Conservation (phyloP, 1,139 yeast genomes). For the Kazachstania sp. region DNA sequence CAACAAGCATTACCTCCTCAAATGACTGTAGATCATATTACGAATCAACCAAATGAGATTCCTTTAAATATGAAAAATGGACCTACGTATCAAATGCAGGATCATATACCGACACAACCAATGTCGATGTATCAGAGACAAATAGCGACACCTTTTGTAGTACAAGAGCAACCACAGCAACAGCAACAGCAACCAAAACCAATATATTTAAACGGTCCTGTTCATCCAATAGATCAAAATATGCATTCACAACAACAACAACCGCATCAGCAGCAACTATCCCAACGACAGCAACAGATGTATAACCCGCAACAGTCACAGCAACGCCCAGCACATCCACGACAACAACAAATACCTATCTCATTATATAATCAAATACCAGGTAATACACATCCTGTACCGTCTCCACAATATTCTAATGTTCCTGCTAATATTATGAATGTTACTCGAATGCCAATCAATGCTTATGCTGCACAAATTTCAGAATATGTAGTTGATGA, state of each 20-base stretch:
- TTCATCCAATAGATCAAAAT: too few relatives aligned
- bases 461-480: not conserved
- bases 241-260: too few relatives aligned
- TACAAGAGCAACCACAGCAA: not conserved
- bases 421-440: not conserved
- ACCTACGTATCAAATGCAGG: not conserved
- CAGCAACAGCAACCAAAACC: not conserved
- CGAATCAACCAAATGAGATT: not conserved
- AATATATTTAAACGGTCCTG: too few relatives aligned
- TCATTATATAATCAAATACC: not conserved
- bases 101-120: not conserved
- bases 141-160: not conserved
- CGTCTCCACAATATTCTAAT: not conserved
- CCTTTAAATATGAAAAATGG: not conserved
- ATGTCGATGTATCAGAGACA: not conserved
- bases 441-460: not conserved
- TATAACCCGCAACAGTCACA: not conserved
- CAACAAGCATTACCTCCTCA: not conserved
- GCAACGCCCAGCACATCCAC: not conserved
- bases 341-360: not conserved
- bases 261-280: not conserved
- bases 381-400: not conserved
- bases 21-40: too few relatives aligned
- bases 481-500: not conserved
- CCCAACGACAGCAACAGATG: not conserved